Percentiles rank a stretch among this genome's conserved stretches.
Evolutionary conservation across 192 early-diverging fungal genomes (phyloP).

Genomic region (Chytriomyces sp.): DNA sequence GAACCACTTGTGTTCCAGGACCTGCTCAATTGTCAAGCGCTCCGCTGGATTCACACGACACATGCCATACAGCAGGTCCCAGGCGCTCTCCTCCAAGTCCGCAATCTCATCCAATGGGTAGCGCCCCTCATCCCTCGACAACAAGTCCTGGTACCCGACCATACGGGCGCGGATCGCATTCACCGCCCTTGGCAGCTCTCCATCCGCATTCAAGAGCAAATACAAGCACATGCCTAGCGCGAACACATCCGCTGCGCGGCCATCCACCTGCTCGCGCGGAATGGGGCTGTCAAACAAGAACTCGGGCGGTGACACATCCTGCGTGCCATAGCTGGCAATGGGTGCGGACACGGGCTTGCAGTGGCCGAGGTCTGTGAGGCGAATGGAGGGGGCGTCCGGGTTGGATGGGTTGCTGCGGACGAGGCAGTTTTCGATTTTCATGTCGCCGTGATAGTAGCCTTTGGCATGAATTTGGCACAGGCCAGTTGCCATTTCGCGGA

Average conservation of each 20-base stretch:
- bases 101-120: no score
- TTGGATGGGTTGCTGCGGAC: slow-evolving; percentile 11
- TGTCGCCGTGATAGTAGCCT: slow-evolving; percentile 62
- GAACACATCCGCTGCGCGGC: slow-evolving; percentile 17
- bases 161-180: no score
- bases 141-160: background rate
- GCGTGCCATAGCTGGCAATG: slow-evolving; percentile 14
- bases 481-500: slow-evolving; percentile 43
- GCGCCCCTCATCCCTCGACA: background rate
- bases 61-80: no score
- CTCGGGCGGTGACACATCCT: no score
- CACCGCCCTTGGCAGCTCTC: no score
- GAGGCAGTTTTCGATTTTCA: slow-evolving; percentile 81
- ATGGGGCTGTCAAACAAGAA: slow-evolving; percentile 13
- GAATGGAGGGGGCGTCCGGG: background rate
- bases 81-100: no score
- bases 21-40: no score
- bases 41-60: no score
- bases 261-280: background rate
- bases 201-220: no score
- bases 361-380: slow-evolving; percentile 25
- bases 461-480: slow-evolving; percentile 47
- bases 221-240: no score
- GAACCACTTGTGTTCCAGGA: no score
- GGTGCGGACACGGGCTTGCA: background rate